Evolutionary conservation across 2,329 filamentous ascomycete species (phyloP).

Genomic region (Trichoderma pleuroti): DNA sequence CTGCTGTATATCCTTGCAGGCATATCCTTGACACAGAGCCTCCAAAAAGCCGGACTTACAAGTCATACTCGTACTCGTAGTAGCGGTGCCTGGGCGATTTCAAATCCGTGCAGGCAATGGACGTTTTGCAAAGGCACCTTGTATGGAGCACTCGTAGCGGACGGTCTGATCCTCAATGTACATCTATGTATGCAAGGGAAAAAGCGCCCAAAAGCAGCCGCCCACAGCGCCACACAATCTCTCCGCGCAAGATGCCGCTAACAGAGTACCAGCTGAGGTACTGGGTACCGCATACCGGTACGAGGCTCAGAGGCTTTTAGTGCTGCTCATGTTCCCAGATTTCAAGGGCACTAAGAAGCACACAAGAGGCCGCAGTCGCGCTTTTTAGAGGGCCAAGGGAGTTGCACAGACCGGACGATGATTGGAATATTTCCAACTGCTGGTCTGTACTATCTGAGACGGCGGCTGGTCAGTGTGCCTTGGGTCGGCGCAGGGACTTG

Average conservation of each 20-base stretch:
- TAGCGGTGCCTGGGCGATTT: neutral
- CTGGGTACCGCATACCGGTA: neutral
- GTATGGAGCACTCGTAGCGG: neutral
- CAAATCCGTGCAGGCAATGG: neutral
- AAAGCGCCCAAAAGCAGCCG: neutral
- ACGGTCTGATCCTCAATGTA: neutral
- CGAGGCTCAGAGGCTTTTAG: neutral
- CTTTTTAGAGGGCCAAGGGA: neutral
- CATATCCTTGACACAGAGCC: constrained; percentile 6
- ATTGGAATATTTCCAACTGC: neutral
- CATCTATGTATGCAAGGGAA: neutral
- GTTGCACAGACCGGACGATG: neutral
- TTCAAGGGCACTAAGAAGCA: neutral
- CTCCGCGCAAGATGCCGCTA: neutral
- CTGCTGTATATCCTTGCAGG: neutral
- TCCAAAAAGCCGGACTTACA: neutral
- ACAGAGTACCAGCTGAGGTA: neutral
- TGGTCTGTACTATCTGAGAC: neutral
- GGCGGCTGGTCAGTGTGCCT: neutral
- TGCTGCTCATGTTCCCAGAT: neutral
- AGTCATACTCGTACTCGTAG: neutral
- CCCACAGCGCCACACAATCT: neutral
- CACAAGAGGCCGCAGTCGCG: neutral
- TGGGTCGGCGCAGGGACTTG: neutral
- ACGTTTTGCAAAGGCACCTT: neutral